A percentile compares a stretch with the other conserved stretches of the same genome.
phyloP scores from a whole-genome alignment of 2,329 filamentous ascomycete genomes.

The Nannizziopsis arthrosporioides region DNA sequence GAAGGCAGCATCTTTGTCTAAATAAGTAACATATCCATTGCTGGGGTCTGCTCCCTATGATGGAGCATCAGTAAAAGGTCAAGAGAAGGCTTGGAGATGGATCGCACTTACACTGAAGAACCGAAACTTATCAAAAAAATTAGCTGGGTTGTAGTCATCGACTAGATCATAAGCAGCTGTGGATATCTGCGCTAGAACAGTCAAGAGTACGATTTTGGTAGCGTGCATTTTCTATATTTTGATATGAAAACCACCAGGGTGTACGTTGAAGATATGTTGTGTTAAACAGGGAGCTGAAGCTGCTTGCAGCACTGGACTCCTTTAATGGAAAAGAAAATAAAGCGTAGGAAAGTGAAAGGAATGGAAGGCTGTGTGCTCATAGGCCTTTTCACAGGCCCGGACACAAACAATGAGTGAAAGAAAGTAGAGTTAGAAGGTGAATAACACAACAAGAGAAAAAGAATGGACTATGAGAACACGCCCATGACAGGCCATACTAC shows the following conservation, averaged over 20 bases:
- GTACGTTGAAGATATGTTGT: neutral
- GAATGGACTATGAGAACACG: slow-evolving; percentile 7
- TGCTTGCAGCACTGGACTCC: too few relatives aligned
- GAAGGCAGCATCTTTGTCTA: slow-evolving; percentile 48
- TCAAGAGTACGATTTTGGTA: slow-evolving; percentile 32
- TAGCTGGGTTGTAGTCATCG: slow-evolving; percentile 16
- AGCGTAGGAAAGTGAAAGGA: slow-evolving; percentile 14
- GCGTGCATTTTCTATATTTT: slow-evolving; percentile 18
- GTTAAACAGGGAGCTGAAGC: neutral
- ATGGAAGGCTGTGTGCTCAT: slow-evolving; percentile 12
- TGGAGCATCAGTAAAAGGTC: neutral
- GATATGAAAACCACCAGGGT: neutral
- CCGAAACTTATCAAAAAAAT: slow-evolving; percentile 42
- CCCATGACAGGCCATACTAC: slow-evolving; percentile 5
- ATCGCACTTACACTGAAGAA: slow-evolving; percentile 39
- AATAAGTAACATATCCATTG: slow-evolving; percentile 61
- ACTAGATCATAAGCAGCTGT: slow-evolving; percentile 12
- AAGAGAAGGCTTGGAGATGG: neutral
- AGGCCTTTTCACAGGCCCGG: slow-evolving; percentile 1
- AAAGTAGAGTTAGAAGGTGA: slow-evolving; percentile 16
- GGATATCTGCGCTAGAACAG: slow-evolving; percentile 36
- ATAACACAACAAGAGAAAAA: slow-evolving; percentile 12
- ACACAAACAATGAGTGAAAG: slow-evolving; percentile 4
- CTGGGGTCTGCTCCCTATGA: slow-evolving; percentile 52
- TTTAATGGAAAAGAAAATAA: slow-evolving; percentile 10